Evolutionary conservation across 2,329 filamentous ascomycete species (phyloP), one percentile per base, ranked within the genome.

Genomic region (Thielaviopsis ethacetica): DNA sequence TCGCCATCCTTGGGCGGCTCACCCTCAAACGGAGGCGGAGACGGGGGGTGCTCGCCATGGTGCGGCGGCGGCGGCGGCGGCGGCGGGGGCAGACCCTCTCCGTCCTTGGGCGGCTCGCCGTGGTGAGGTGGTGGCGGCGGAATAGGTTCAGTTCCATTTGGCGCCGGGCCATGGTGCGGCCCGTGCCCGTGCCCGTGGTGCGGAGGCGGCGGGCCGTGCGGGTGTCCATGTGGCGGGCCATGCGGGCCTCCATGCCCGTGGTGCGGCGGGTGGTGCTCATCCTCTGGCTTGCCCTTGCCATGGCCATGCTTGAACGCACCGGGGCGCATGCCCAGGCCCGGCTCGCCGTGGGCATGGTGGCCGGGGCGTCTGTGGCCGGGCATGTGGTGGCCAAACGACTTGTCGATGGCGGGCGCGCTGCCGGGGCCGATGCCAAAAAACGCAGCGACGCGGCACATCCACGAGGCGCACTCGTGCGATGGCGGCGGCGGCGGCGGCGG

Each of bases 291-390:
- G 22, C 34, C 41, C 57, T 49, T 50, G 27, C 57, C 51, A 6
- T 55, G 30, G 19, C 53, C 54, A 41, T 57, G 55, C 19, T 53
- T 24, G 26, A 59, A 57, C n/a, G 49, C 50, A 27, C 58, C 50
- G 24, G 58, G 58, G 12, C 49, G 54, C 54, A 60, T 60, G 17
- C 58, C 58, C 24, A 60, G 54, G 17, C 58, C 58, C 17, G 58
- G 58, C 27, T 56, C 47, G 41, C 58, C 58, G 5, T 55, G 59
- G 19, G 24, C 54, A 7, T 55, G 59, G 22, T 55, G 59, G 22
- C 55, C 59, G 5, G 57, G 50, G 49, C 58, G 59, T 52, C 38
- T 52, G 52, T 61, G 59, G 27, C 50, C 58, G 21, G 47, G 22
- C 21, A 50, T 56, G 17, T 50, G 41, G 26, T 47, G 38, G 17